Percentiles rank a stretch among this genome's conserved stretches.
Evolutionary conservation across 2,329 filamentous ascomycete species (phyloP).

Genomic region (Penicillium sp.): DNA sequence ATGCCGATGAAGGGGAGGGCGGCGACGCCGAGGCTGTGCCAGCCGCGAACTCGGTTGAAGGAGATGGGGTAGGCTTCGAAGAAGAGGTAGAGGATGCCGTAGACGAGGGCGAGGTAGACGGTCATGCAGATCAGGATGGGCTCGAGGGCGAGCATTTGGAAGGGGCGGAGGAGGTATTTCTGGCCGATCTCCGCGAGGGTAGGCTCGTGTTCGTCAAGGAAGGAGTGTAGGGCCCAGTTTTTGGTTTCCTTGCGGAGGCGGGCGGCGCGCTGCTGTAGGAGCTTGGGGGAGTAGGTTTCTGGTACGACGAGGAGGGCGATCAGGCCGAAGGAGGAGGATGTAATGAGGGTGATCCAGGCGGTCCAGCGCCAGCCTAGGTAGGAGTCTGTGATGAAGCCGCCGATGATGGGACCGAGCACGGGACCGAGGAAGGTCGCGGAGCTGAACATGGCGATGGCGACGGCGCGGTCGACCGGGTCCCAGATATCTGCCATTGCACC

Average conservation of each 20-base stretch:
- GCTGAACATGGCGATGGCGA: conserved; percentile 51
- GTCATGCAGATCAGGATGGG: conserved; percentile 53
- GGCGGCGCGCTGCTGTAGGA: conserved; percentile 53
- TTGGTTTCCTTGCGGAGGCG: conserved; percentile 51
- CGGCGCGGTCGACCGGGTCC: conserved; percentile 50
- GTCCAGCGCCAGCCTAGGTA: conserved; percentile 62
- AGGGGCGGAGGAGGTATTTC: conserved; percentile 50
- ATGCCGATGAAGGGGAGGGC: conserved; percentile 44
- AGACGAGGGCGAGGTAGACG: conserved; percentile 45
- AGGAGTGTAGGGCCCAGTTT: conserved; percentile 51
- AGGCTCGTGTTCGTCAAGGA: conserved; percentile 47
- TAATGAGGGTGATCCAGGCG: conserved; percentile 58
- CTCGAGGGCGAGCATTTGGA: conserved; percentile 51
- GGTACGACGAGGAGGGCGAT: conserved; percentile 51
- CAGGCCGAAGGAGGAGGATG: conserved; percentile 45
- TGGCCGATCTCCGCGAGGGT: conserved; percentile 41
- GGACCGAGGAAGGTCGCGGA: conserved; percentile 54
- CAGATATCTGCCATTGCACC: conserved; percentile 55
- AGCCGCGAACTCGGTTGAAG: conserved; percentile 42
- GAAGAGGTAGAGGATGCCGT: conserved; percentile 41
- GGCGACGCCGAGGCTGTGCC: conserved; percentile 39
- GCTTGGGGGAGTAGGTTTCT: conserved; percentile 54
- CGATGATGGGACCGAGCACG: conserved; percentile 52
- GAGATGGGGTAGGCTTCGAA: conserved; percentile 48
- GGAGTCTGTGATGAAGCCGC: conserved; percentile 53